Conservation (phyloP, 78 protist genomes). For the Planoprotostelium fungivorum region DNA sequence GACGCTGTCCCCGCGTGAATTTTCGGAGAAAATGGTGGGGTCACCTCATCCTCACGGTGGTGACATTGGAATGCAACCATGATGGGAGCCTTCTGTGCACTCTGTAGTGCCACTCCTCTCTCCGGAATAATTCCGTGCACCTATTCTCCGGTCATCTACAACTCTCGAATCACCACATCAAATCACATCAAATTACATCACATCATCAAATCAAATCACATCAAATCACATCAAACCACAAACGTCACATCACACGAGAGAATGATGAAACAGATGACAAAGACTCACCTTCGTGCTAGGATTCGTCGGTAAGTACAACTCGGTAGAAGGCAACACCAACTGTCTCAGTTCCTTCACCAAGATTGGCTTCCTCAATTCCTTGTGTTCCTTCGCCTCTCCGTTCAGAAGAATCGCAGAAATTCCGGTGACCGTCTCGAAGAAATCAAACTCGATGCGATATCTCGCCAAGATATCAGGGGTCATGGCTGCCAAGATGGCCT, state of each 20-base stretch:
- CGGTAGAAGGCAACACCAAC: background rate
- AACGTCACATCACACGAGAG: too few species aligned
- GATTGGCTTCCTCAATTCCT: background rate
- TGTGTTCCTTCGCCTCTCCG: background rate
- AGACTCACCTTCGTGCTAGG: background rate
- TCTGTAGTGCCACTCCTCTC: conserved; percentile 15
- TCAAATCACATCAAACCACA: too few species aligned
- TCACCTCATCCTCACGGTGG: background rate
- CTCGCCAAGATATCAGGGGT: background rate
- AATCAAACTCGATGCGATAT: conserved; percentile 74
- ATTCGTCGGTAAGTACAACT: conserved; percentile 52
- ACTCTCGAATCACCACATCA: too few species aligned
- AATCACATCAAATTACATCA: too few species aligned
- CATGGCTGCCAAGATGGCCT: conserved; percentile 28
- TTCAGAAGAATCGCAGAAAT: conserved; percentile 70
- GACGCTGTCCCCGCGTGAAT: background rate
- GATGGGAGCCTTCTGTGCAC: conserved; percentile 32
- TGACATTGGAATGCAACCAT: background rate
- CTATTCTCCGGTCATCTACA: background rate
- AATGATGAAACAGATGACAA: background rate
- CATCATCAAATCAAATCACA: too few species aligned
- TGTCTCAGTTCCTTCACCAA: background rate
- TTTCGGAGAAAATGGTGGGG: background rate
- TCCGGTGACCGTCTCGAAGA: conserved; percentile 65
- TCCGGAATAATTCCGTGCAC: conserved; percentile 21